These are phyloP conservation scores for Ambrosiella cleistominuta DNA, from an alignment of 2,329 filamentous ascomycete genomes.

Conservation along the genomic window DNA sequence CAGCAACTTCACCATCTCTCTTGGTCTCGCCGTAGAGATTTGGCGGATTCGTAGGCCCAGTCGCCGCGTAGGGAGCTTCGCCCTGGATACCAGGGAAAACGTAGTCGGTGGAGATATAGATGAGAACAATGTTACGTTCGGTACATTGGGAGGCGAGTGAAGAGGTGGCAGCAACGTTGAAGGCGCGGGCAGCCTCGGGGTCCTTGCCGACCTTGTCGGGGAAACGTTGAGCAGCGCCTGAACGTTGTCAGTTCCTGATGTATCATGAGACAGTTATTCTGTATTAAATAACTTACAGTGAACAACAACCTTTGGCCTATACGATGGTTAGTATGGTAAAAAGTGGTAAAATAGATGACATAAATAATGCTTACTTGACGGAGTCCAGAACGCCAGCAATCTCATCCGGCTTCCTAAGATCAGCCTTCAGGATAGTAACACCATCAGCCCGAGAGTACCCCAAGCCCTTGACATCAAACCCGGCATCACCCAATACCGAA, in stretches of 20 bases:
- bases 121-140: slow-evolving; percentile 40
- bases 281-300: slow-evolving; percentile 43
- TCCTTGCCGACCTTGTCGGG: slow-evolving; percentile 73
- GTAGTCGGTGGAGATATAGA: slow-evolving; percentile 73
- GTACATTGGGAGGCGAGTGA: slow-evolving; percentile 50
- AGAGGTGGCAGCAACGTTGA: slow-evolving; percentile 58
- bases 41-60: slow-evolving; percentile 47
- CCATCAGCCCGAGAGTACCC: slow-evolving; percentile 59
- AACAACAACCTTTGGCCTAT: slow-evolving; percentile 60
- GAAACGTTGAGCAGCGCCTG: slow-evolving; percentile 72
- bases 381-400: slow-evolving; percentile 34
- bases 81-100: slow-evolving; percentile 57
- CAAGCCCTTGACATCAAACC: slow-evolving; percentile 54
- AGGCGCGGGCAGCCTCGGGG: slow-evolving; percentile 51
- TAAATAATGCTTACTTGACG: slow-evolving; percentile 29
- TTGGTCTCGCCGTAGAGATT: slow-evolving; percentile 57
- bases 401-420: slow-evolving; percentile 30
- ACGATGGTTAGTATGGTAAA: neutral
- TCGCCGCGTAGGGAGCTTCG: slow-evolving; percentile 65
- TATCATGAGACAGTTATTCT: neutral
- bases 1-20: slow-evolving; percentile 42
- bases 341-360: neutral
- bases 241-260: neutral
- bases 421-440: slow-evolving; percentile 44
- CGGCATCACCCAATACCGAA: slow-evolving; percentile 23